Conservation (phyloP, 2,329 filamentous ascomycete species). For the Simplicillium sp. region DNA sequence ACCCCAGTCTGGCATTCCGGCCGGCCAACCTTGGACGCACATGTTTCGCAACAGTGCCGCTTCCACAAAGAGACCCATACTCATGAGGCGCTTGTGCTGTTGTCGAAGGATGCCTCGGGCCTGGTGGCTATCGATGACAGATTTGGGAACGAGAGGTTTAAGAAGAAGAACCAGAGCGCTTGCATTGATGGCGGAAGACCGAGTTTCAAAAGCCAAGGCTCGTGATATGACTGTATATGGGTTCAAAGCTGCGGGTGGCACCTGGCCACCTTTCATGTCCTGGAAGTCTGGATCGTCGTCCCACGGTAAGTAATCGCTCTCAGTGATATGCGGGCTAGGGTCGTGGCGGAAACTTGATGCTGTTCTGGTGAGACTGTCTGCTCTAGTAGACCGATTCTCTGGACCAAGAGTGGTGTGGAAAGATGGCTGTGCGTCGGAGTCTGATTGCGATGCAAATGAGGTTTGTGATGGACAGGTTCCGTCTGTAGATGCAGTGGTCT, state of each 20-base stretch:
- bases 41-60: conserved; percentile 53
- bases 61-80: conserved; percentile 50
- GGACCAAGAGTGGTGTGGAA: conserved; percentile 5
- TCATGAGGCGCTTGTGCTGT: conserved; percentile 50
- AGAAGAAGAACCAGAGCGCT: conserved; percentile 53
- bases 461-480: conserved; percentile 20
- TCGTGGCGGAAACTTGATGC: conserved; percentile 23
- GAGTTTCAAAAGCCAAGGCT: conserved; percentile 46
- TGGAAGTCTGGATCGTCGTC: conserved; percentile 46
- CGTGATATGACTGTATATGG: conserved; percentile 44
- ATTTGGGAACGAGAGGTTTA: conserved; percentile 43
- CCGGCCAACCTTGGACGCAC: conserved; percentile 47
- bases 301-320: conserved; percentile 52
- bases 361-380: conserved; percentile 16
- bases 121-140: conserved; percentile 45
- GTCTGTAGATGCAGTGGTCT: conserved; percentile 31
- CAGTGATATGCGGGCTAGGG: conserved; percentile 33
- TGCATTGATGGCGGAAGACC: conserved; percentile 47
- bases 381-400: conserved; percentile 9
- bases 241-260: conserved; percentile 33
- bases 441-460: conserved; percentile 18
- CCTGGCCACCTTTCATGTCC: conserved; percentile 16
- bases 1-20: conserved; percentile 40
- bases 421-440: conserved; percentile 11
- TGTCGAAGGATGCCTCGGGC: conserved; percentile 48